Conservation (phyloP, 108 stramenopile species). For the Nitzschia putrida region DNA sequence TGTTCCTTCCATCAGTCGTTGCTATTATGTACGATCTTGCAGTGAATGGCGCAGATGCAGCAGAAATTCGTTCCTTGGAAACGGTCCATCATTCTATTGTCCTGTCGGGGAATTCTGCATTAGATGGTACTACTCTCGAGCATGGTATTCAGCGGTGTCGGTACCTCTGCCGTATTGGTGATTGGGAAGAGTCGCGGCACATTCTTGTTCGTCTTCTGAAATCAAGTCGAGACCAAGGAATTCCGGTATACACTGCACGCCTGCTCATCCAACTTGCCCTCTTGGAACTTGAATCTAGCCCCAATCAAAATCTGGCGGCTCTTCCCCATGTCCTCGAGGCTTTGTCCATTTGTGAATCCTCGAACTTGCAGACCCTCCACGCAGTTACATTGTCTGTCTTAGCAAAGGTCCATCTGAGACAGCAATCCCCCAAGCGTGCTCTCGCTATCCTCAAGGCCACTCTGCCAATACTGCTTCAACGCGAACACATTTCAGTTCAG, state of each 20-base stretch:
- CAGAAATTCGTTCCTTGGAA: constrained; percentile 28
- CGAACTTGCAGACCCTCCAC: constrained; percentile 74
- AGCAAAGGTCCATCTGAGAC: constrained; percentile 54
- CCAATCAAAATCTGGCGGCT: constrained; percentile 33
- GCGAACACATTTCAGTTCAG: constrained; percentile 64
- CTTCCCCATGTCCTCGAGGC: constrained; percentile 69
- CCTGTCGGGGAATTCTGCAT: constrained; percentile 29
- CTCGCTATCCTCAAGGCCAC: constrained; percentile 59
- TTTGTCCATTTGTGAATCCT: constrained; percentile 53
- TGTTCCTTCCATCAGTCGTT: constrained; percentile 15
- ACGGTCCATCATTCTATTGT: constrained; percentile 33
- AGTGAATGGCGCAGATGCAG: constrained; percentile 35
- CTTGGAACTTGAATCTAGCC: constrained; percentile 54
- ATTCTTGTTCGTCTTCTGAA: constrained; percentile 19
- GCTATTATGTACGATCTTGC: constrained; percentile 53
- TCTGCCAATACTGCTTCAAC: constrained; percentile 64
- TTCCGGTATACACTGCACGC: constrained; percentile 43
- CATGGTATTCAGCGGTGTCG: constrained; percentile 26
- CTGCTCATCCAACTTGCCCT: constrained; percentile 59
- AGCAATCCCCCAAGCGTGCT: constrained; percentile 57
- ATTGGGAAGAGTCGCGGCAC: constrained; percentile 40
- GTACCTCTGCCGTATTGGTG: constrained; percentile 22
- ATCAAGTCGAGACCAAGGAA: constrained; percentile 30
- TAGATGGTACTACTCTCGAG: constrained; percentile 31
- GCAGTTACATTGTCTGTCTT: constrained; percentile 65